phyloP scores from a whole-genome alignment of 192 early-diverging fungal genomes.

The Fimicolochytrium jonesii region DNA sequence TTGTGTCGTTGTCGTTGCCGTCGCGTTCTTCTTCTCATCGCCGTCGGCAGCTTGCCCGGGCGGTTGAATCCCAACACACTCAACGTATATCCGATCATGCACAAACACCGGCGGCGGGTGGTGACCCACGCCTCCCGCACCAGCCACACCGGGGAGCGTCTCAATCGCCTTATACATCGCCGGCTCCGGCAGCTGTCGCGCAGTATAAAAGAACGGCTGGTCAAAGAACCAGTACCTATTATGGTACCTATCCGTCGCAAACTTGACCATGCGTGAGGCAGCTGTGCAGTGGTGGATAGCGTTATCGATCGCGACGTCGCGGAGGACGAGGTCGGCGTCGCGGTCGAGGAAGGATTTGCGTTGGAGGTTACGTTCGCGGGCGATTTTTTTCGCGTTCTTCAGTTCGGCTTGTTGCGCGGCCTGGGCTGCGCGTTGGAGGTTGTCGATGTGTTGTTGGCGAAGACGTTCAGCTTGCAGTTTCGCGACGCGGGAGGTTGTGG shows the following conservation, averaged over 20 bases:
- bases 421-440: background rate
- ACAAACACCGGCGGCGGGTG: constrained; percentile 19
- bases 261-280: constrained; percentile 62
- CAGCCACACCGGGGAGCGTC: background rate
- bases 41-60: constrained; percentile 26
- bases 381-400: constrained; percentile 1
- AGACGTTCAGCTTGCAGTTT: constrained; percentile 10
- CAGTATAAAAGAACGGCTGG: constrained; percentile 56
- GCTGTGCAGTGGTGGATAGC: constrained; percentile 57
- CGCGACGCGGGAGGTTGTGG: background rate
- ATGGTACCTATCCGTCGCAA: constrained; percentile 82
- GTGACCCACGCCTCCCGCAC: background rate
- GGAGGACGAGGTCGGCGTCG: constrained; percentile 44
- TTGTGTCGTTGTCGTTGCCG: background rate
- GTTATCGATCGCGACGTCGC: constrained; percentile 67
- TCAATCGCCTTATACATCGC: constrained; percentile 20
- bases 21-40: constrained; percentile 3
- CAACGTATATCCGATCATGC: constrained; percentile 45
- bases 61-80: constrained; percentile 35
- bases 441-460: background rate
- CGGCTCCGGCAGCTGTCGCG: constrained; percentile 30
- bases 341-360: constrained; percentile 46
- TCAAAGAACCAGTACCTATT: constrained; percentile 93
- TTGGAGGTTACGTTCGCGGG: background rate
- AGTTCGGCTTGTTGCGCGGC: background rate